A percentile compares a stretch with the other conserved stretches of the same genome.
These are phyloP conservation scores for Tilletiopsis washingtonensis DNA, from an alignment of 1,284 basidiomycete genomes.

Conservation along the genomic window DNA sequence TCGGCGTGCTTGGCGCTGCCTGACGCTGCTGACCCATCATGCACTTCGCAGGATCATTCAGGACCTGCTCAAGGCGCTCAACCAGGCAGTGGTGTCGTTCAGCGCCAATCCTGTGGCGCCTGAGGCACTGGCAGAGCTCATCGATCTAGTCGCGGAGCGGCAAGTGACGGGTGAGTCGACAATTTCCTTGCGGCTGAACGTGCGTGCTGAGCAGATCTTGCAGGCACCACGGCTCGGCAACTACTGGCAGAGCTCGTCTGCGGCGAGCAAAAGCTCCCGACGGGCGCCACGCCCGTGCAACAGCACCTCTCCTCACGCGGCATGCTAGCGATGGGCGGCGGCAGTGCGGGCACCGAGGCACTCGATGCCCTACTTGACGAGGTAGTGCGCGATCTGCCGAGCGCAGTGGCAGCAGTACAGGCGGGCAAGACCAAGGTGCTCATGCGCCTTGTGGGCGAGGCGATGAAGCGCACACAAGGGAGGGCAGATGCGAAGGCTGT, in stretches of 20 bases:
- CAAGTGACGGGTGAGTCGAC: conserved; percentile 62
- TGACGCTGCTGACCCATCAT: not conserved
- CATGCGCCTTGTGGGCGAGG: conserved; percentile 77
- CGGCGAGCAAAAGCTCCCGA: not conserved
- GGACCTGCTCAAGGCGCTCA: conserved; percentile 31
- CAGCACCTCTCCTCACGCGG: conserved; percentile 13
- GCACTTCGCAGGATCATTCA: conserved; percentile 25
- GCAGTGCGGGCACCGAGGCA: conserved; percentile 5
- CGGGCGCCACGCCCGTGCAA: conserved; percentile 10
- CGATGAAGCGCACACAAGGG: conserved; percentile 77
- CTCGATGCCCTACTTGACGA: conserved; percentile 54
- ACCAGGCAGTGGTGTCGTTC: conserved; percentile 25
- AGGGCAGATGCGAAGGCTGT: conserved; percentile 60
- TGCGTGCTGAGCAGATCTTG: too few species aligned
- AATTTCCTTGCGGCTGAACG: too few species aligned
- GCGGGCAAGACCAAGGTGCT: conserved; percentile 72
- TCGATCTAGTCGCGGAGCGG: conserved; percentile 64
- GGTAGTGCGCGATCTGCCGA: conserved; percentile 62
- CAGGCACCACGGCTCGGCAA: conserved; percentile 41
- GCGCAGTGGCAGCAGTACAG: conserved; percentile 63
- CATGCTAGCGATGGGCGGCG: conserved; percentile 14
- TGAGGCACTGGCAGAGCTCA: conserved; percentile 64
- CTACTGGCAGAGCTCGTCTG: conserved; percentile 34
- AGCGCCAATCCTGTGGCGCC: conserved; percentile 35
- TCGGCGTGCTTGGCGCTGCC: not conserved